Base-by-base conservation (phyloP, 805 yeast genomes). In the Candida dajiaensis region DNA sequence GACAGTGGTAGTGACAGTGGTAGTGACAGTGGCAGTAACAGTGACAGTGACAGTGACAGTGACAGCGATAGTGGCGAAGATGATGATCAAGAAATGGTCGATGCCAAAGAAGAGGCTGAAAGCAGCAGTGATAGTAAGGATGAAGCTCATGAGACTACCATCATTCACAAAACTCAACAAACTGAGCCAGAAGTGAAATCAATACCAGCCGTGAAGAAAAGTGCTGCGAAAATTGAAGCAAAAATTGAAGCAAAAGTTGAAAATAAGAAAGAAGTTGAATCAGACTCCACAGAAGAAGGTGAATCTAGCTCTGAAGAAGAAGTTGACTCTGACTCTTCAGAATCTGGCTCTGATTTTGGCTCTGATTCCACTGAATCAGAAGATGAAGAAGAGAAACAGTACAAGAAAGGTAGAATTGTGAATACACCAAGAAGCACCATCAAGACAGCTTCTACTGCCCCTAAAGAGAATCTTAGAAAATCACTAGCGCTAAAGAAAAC, bases 391-490 rank as follows among this genome's bases (percentile, higher is more conserved):
- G 62, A 58, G 4, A 56, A 54, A 4, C 50, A 54, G 37, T 43
- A 55, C 26, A 68, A 63, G 38, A 67, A 71, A 9, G 66, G 73
- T 46, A 65, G 77, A 47, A 68, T 73, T 18, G 81, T 76, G 5
- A 70, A 71, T 36, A 69, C 78, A 2, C 81, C 81, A 18, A 67
- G 61, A 45, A 68, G 64, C n/a, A 46, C 48, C 21, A 49, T 55
- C 6, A 55, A 53, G 35, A 56, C 50, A 26, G 39, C 45, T 9
- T 19, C 23, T 36, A 18, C 36, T 9, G 20, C 20, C 9, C 20
- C 36, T 16, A 26, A 21, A 22, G 42, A 39, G 16, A 47, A 51
- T 25, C 21, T 53, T 36, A 52, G 54, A 47, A 55, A 53, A 40
- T 35, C 49, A 10, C 49, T 51, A n/a, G 51, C 53, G 5, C 38